Conservation (phyloP, 768 basidiomycete genomes). For the Tephrocybe sp. region DNA sequence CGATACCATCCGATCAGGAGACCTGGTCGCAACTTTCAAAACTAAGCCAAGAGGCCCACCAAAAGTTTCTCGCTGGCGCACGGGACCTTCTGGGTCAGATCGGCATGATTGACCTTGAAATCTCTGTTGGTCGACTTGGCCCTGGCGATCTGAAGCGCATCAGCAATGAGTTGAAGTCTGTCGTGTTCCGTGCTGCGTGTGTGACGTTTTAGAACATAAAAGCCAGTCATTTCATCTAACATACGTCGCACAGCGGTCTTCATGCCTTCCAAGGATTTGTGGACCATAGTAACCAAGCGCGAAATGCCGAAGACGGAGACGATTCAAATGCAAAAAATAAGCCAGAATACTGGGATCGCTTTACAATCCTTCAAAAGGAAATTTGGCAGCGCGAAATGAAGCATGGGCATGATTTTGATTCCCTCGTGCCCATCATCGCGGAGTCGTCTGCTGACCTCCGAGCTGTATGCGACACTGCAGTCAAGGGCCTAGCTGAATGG, state of each 20-base stretch:
- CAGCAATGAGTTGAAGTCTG: constrained; percentile 33
- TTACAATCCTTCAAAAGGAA: constrained; percentile 23
- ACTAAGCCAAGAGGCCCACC: constrained; percentile 23
- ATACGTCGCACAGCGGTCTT: constrained; percentile 25
- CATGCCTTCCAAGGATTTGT: constrained; percentile 38
- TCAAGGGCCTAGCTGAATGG: constrained; percentile 28
- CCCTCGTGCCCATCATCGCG: constrained; percentile 38
- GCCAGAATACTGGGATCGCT: constrained; percentile 23
- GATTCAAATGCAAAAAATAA: constrained; percentile 10
- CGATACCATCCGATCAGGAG: constrained; percentile 31
- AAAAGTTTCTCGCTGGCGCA: constrained; percentile 26
- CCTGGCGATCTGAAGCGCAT: constrained; percentile 38
- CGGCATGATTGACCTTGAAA: constrained; percentile 36
- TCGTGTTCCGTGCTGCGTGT: constrained; percentile 36
- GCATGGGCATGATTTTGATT: constrained; percentile 41
- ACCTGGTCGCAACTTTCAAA: constrained; percentile 28
- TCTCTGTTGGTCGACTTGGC: constrained; percentile 40
- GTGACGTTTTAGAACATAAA: constrained; percentile 5
- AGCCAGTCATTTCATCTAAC: not conserved
- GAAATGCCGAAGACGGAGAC: constrained; percentile 17
- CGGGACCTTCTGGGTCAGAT: constrained; percentile 33
- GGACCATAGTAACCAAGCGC: constrained; percentile 25
- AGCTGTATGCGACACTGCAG: constrained; percentile 24
- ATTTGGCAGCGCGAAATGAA: constrained; percentile 31
- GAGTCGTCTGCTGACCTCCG: constrained; percentile 33